Evolutionary conservation across 2,329 filamentous ascomycete species (phyloP), one percentile per base, ranked within the genome.

Genomic region (Passalora sequoiae): DNA sequence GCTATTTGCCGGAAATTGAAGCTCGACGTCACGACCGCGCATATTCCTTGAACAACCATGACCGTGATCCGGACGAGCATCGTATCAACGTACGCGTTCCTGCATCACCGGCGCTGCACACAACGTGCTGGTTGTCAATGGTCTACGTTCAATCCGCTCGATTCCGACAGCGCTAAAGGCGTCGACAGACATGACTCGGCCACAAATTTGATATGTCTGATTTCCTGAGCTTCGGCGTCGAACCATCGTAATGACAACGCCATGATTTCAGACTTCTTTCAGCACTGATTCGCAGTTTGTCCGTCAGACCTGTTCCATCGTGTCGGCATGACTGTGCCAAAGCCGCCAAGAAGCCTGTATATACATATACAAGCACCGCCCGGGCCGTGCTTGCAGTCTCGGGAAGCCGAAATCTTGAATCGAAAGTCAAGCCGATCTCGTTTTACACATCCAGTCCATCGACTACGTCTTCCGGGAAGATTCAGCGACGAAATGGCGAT

Each of bases 41-140:
- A 19, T 33, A 8, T 24, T 32, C 30, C 30, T 32, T 6, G 30
- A 2, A 30, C 15, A 7, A 35, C 29, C 7, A 10, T n/a, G 20
- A 16, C 15, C 15, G 28, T 27, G 19, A 16, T 12, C n/a, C 25
- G 19, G 30, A 39, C 25, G 15, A 39, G 13, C 24, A 29, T 6
- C 20, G 13, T 13, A 15, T 19, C 15, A 10, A 19, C 15, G 16
- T 19, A 7, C 25, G 21, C 21, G 21, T 28, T 22, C 7, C 39
- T 25, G 38, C n/a, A 17, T 3, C 37, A 13, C 21, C 28, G 6
- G 33, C 20, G n/a, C 19, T 17, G 20, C 20, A 16, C 15, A 16
- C 29, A 42, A 42, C 39, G 30, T 42, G 39, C 13, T 22, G 12
- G 4, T 35, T 31, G 16, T 35, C 29, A 42, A 27, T 42, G 39